Evolutionary conservation across 257 asterid species (phyloP).

Genomic region (Catharanthus roseus): DNA sequence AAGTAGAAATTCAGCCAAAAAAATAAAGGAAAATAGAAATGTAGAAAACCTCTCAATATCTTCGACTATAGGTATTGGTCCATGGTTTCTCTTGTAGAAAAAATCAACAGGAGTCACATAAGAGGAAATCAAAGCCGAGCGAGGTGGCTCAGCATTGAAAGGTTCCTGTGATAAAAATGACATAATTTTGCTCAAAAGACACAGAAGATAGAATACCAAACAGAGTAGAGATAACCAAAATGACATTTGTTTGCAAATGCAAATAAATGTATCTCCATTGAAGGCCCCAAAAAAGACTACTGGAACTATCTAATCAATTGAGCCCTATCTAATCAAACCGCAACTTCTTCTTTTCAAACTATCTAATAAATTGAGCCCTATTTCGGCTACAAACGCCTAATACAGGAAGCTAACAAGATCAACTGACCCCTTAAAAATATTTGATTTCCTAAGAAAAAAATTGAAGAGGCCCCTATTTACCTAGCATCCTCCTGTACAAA

Average conservation of each 20-base stretch:
- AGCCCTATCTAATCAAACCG: neutral
- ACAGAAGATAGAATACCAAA: neutral
- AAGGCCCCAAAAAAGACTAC: neutral
- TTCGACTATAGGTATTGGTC: slow-evolving; percentile 85
- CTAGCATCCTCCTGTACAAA: too few relatives aligned
- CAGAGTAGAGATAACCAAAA: neutral
- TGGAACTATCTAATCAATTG: neutral
- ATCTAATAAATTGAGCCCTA: neutral
- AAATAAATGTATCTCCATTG: neutral
- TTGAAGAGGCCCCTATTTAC: too few relatives aligned
- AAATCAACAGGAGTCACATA: slow-evolving; percentile 79
- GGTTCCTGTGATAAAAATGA: slow-evolving; percentile 57
- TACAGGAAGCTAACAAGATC: neutral
- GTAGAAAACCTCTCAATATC: slow-evolving; percentile 52
- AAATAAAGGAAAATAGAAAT: too few relatives aligned
- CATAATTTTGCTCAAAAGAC: neutral
- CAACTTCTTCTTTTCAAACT: neutral
- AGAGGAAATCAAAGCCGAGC: slow-evolving; percentile 56
- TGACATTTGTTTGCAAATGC: neutral
- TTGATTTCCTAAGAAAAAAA: neutral
- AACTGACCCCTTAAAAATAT: neutral
- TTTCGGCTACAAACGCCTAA: neutral
- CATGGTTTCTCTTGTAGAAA: slow-evolving; percentile 95
- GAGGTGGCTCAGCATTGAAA: slow-evolving; percentile 90
- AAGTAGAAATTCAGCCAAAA: neutral